Evolutionary conservation across 2,329 filamentous ascomycete genomes (phyloP).

Genomic region (Penicillium sp.): DNA sequence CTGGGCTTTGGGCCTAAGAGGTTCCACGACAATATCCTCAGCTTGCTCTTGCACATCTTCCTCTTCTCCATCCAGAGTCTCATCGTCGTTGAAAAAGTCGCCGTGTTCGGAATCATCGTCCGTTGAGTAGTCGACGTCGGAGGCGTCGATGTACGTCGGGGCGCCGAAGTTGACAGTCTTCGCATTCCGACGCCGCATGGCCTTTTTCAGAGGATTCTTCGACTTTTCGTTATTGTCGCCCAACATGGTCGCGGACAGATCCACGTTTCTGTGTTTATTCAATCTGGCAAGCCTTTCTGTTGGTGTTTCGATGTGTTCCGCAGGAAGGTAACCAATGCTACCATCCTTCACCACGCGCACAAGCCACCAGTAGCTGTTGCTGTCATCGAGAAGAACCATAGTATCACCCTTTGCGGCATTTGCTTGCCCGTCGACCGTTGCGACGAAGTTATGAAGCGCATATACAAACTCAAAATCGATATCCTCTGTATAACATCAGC

Average conservation of each 20-base stretch:
- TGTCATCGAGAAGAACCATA: conserved; percentile 97
- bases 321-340: conserved; percentile 91
- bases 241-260: conserved; percentile 72
- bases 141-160: conserved; percentile 84
- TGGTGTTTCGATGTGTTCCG: conserved; percentile 97
- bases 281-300: conserved; percentile 89
- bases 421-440: conserved; percentile 95
- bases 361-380: conserved; percentile 99
- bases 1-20: conserved; percentile 45
- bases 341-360: conserved; percentile 96
- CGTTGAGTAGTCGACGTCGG: conserved; percentile 79
- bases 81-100: conserved; percentile 48
- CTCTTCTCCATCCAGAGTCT: conserved; percentile 44
- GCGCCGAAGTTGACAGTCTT: conserved; percentile 86
- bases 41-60: conserved; percentile 36
- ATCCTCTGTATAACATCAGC: conserved; percentile 94
- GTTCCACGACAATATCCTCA: conserved; percentile 46
- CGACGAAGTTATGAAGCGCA: conserved; percentile 94
- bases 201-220: conserved; percentile 78
- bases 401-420: conserved; percentile 98
- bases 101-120: conserved; percentile 66
- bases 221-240: conserved; percentile 74
- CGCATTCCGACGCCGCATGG: conserved; percentile 75
- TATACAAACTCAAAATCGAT: conserved; percentile 99
- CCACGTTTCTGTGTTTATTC: conserved; percentile 97